These are phyloP conservation scores for Apiospora aurea DNA, from an alignment of 2,329 filamentous ascomycete genomes.

Conservation along the genomic window DNA sequence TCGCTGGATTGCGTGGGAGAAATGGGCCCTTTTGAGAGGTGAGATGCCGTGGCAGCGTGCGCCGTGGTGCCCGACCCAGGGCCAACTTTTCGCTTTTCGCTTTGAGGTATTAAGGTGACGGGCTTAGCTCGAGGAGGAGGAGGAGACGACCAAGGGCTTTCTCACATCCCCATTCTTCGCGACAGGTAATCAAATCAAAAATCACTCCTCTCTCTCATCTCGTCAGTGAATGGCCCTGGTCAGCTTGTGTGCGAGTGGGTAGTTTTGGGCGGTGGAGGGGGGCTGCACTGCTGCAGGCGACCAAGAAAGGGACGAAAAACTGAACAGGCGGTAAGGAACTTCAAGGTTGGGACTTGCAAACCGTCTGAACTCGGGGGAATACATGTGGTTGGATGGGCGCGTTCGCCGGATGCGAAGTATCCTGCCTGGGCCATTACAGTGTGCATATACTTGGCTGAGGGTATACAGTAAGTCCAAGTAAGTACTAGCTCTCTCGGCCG, in stretches of 20 bases:
- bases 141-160: slow-evolving; percentile 6
- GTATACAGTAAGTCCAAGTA: slow-evolving; percentile 13
- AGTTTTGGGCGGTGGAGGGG: slow-evolving; percentile 20
- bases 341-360: background rate
- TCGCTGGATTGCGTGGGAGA: slow-evolving; percentile 13
- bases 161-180: slow-evolving; percentile 16
- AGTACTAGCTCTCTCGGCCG: background rate
- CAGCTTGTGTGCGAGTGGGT: slow-evolving; percentile 20
- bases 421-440: background rate
- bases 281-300: slow-evolving; percentile 6
- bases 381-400: background rate
- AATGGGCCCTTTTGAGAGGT: slow-evolving; percentile 19
- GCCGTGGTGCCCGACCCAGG: slow-evolving; percentile 8
- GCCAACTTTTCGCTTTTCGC: background rate
- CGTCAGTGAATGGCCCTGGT: slow-evolving; percentile 10
- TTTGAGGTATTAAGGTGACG: slow-evolving; percentile 20
- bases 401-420: slow-evolving; percentile 14
- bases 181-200: slow-evolving; percentile 20
- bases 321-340: slow-evolving; percentile 18
- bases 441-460: background rate
- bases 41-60: slow-evolving; percentile 7
- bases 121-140: slow-evolving; percentile 1
- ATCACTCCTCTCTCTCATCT: slow-evolving; percentile 17
- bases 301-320: slow-evolving; percentile 14
- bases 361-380: slow-evolving; percentile 16